Evolutionary conservation across 1,284 basidiomycete species (phyloP).

Genomic region (Anthracocystis walkeri): DNA sequence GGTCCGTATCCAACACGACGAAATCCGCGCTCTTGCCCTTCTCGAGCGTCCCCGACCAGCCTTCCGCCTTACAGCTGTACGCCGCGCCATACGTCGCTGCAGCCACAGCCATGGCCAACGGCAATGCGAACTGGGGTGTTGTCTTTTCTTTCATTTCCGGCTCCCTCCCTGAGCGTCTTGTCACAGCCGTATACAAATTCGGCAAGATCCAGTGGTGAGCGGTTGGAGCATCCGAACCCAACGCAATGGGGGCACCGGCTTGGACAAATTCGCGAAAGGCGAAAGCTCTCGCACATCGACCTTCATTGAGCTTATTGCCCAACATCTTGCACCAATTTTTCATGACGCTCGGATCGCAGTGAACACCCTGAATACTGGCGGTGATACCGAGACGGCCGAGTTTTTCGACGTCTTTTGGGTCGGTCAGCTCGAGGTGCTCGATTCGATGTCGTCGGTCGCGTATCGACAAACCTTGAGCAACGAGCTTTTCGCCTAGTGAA

Average conservation of each 20-base stretch:
- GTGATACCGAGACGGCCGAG: conserved; percentile 50
- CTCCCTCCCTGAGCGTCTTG: conserved; percentile 37
- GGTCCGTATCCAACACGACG: conserved; percentile 47
- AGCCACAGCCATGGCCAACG: conserved; percentile 39
- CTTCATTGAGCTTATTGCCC: conserved; percentile 31
- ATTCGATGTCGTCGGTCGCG: conserved; percentile 49
- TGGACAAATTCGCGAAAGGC: conserved; percentile 52
- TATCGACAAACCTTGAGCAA: conserved; percentile 21
- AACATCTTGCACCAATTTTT: conserved; percentile 50
- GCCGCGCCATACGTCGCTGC: conserved; percentile 49
- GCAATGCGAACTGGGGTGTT: conserved; percentile 49
- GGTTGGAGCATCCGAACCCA: conserved; percentile 51
- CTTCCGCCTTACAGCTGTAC: conserved; percentile 47
- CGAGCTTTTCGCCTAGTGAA: conserved; percentile 23
- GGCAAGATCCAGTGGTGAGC: conserved; percentile 45
- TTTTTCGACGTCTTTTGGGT: conserved; percentile 42
- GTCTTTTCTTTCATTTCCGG: conserved; percentile 28
- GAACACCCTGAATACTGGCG: conserved; percentile 49
- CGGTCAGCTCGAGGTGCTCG: conserved; percentile 53
- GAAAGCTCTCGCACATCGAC: conserved; percentile 43
- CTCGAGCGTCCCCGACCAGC: conserved; percentile 35
- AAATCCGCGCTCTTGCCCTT: conserved; percentile 50
- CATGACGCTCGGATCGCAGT: conserved; percentile 44
- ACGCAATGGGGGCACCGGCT: conserved; percentile 40
- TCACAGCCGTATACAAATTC: conserved; percentile 47